Base-by-base conservation (phyloP, 441 rosid genomes). In the Syzygium malaccense region DNA sequence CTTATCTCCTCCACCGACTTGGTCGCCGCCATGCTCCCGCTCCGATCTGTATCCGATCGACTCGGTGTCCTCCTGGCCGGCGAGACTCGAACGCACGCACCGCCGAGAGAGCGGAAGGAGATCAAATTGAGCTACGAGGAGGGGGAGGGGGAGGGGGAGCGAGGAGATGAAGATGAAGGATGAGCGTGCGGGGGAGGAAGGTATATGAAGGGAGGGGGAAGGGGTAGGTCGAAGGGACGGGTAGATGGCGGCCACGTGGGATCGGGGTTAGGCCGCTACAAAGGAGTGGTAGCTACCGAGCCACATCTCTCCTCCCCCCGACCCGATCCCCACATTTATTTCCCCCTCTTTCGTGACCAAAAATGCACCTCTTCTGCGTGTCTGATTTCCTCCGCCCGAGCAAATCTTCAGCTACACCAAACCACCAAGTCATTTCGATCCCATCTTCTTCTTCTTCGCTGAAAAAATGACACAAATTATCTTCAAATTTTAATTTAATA, bases 1-100 rank as follows among this genome's bases (percentile, higher is more conserved):
- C 94, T 91, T 87, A 94, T 91, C 86, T 93, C 91, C 66, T 91
- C 93, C 15, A 93, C 79, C 14, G 87, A 28, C 41, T 85, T 80
- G 71, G 86, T 87, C 0, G 89, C 55, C 10, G 86, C 60, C 60
- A 71, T 79, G 56, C 48, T 71, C 8, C 28, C 4, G 15, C 49
- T 71, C 80, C 28, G 79, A 5, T 68, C 14, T 3, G 20, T 33
- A 41, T 68, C 48, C 48, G 25, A 20, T 17, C 75, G 8, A 18
- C 33, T 17, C 19, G 15, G 32, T 6, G 28, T 14, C 2, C 68
- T 17, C 0, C 41, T 66, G 41, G 75, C 41, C 75, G 75, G 75
- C 25, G 75, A 66, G 75, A 32, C 20, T 20, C 49, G 49, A 11
- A 71, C 13, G 48, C 48, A 45, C 48, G 26, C 60, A 23, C 60